phyloP scores from a whole-genome alignment of 2,329 filamentous ascomycete genomes.

The Emericellopsis atlantica region DNA sequence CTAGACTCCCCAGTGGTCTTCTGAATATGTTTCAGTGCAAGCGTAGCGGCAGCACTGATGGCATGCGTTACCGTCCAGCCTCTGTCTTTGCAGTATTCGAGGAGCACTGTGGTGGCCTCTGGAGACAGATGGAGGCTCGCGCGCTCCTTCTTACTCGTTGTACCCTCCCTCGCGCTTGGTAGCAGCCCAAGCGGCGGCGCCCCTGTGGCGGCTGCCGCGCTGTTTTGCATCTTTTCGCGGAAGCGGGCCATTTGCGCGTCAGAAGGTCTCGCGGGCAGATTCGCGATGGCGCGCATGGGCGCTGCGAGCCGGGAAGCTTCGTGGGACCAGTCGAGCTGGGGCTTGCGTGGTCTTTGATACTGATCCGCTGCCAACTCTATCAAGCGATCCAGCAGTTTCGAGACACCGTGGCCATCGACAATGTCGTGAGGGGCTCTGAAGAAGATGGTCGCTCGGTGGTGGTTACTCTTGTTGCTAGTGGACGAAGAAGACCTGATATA shows the following conservation, averaged over 20 bases:
- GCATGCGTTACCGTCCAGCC: neutral
- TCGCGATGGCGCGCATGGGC: neutral
- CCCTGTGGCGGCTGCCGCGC: neutral
- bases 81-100: neutral
- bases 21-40: neutral
- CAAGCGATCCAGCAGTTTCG: neutral
- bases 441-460: neutral
- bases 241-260: neutral
- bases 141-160: neutral
- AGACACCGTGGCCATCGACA: neutral
- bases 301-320: neutral
- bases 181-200: neutral
- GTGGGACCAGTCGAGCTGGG: neutral
- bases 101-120: neutral
- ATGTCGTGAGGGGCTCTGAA: neutral
- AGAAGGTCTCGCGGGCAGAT: neutral
- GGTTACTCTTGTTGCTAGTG: too few species aligned
- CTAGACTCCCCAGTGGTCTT: neutral
- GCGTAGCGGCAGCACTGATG: neutral
- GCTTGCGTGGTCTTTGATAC: neutral
- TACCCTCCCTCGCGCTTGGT: neutral
- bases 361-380: neutral
- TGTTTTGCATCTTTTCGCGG: neutral
- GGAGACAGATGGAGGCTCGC: neutral
- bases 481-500: neutral